Evolutionary conservation across 306 rosid genomes (phyloP), one percentile per base, ranked within the genome.

Genomic region (Gynostemma pentaphyllum): DNA sequence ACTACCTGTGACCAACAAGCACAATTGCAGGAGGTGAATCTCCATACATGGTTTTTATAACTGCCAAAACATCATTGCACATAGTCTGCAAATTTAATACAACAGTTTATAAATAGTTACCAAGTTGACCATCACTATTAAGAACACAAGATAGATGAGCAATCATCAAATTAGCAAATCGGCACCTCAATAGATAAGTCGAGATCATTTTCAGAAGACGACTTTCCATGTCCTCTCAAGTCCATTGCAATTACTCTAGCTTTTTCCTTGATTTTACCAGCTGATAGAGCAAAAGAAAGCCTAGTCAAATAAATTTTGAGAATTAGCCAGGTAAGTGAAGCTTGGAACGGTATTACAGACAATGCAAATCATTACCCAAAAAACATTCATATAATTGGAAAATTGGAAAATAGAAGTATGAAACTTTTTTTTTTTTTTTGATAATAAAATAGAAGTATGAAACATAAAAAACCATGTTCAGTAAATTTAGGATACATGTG

Each of bases 161-260:
- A 32, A 19, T 56, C 45, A 57, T 19, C 45, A 13, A 5, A 16
- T 40, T 49, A 70, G 47, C 36, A 66, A 41, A 61, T 54, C 42
- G 30, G 24, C 76, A 92, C 96, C 95, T 84, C 96, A 73, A 83
- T 73, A 19, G 96, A 86, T 72, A 92, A 80, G 74, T 92, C 90
- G 2, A 85, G 60, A 19, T 92, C 96, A 78, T 82, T 80, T 66
- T 88, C 99, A 27, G 95, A 70, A 50, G 49, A 49, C 52, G 95
- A 82, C 78, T 84, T 86, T 70, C 99, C 99, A 74, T 92, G 99
- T 56, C 99, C 96, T 84, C 99, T 83, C 75, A 86, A 68, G 87
- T 92, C 96, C 95, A 92, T 79, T 2, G 94, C 85, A 74, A 88
- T 88, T 57, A 92, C 88, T 74, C 81, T 86, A 75, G 88, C 90